Percentiles rank a stretch among this genome's conserved stretches.
These are phyloP conservation scores for Nidula microcarpa DNA, from an alignment of 768 basidiomycete species.

Conservation along the genomic window DNA sequence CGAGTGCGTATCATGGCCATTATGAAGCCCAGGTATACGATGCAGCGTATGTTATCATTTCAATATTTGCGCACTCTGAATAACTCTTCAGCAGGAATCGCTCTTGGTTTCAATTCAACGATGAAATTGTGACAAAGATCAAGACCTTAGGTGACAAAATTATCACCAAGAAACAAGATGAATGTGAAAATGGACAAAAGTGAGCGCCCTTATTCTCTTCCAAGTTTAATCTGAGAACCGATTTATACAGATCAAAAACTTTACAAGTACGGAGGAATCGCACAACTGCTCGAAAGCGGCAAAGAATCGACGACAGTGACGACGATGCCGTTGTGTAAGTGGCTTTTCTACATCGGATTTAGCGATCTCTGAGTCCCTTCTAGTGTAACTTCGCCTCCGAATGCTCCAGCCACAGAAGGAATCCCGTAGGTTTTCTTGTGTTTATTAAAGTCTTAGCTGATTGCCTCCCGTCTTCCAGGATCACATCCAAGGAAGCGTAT, in stretches of 20 bases:
- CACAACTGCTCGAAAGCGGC: constrained; percentile 43
- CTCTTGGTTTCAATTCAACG: constrained; percentile 92
- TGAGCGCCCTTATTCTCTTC: background rate
- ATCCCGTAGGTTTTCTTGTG: background rate
- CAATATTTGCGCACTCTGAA: constrained; percentile 2
- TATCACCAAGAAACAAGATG: constrained; percentile 18
- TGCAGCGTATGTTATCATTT: constrained; percentile 41
- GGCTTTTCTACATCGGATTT: background rate
- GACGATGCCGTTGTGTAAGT: constrained; percentile 30
- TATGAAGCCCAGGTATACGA: constrained; percentile 87
- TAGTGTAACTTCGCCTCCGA: background rate
- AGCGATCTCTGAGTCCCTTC: background rate
- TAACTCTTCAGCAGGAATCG: constrained; percentile 37
- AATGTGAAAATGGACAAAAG: constrained; percentile 25
- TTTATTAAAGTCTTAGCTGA: background rate
- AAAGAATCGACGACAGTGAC: constrained; percentile 57
- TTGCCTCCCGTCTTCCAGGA: constrained; percentile 26
- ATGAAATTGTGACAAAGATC: constrained; percentile 75
- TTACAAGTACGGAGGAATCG: constrained; percentile 29
- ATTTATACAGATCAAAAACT: background rate
- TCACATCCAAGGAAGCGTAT: constrained; percentile 85
- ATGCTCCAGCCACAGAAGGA: background rate
- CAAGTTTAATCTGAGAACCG: no score
- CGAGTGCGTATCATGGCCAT: constrained; percentile 90
- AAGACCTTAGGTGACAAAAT: constrained; percentile 47